phyloP scores from a whole-genome alignment of 345 rosid genomes.

The thale cress (Arabidopsis thaliana) region DNA sequence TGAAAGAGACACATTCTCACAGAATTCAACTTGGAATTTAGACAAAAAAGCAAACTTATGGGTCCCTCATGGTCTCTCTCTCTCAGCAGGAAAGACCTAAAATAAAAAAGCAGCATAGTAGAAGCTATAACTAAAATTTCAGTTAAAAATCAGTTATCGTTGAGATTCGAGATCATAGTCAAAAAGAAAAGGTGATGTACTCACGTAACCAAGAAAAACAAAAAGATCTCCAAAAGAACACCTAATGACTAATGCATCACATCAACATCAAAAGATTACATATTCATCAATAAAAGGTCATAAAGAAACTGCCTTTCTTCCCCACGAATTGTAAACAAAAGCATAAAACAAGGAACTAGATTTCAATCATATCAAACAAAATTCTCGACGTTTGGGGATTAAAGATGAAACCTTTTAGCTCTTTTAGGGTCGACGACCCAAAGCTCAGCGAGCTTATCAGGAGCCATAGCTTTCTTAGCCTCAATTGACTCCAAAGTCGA shows the following conservation, averaged over 20 bases:
- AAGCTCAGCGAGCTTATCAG: constrained; percentile 85
- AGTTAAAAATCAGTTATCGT: constrained; percentile 35
- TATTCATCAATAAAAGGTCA: background rate
- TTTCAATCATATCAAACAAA: constrained; percentile 15
- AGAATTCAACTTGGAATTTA: constrained; percentile 18
- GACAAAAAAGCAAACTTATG: constrained; percentile 37
- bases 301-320: constrained; percentile 20
- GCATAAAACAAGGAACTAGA: constrained; percentile 4
- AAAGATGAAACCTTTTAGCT: constrained; percentile 76
- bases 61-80: constrained; percentile 43
- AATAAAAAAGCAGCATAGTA: constrained; percentile 21
- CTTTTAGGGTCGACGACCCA: constrained; percentile 84
- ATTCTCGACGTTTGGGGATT: background rate
- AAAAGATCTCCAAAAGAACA: constrained; percentile 17
- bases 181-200: constrained; percentile 27
- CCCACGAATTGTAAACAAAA: constrained; percentile 29
- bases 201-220: constrained; percentile 21
- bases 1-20: constrained; percentile 38
- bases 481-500: constrained; percentile 69
- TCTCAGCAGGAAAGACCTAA: constrained; percentile 12
- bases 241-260: constrained; percentile 11
- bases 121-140: constrained; percentile 32
- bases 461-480: constrained; percentile 96
- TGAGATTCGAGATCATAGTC: constrained; percentile 26
- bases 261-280: constrained; percentile 30